Evolutionary conservation across 176 grass and related monocot genomes (phyloP).

Genomic region (Carex pumila): DNA sequence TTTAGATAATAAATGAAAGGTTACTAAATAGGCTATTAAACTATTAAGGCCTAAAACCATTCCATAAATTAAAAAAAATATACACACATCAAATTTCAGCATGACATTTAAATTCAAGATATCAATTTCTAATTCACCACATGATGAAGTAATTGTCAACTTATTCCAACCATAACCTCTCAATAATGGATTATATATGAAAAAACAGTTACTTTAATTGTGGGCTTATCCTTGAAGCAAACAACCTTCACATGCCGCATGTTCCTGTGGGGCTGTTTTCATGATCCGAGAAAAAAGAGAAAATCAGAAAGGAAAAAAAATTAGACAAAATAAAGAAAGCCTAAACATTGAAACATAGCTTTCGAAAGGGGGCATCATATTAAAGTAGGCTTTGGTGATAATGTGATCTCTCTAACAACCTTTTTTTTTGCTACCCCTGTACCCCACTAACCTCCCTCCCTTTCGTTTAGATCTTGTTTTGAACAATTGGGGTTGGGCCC

Average conservation of each 20-base stretch:
- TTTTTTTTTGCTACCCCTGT: neutral
- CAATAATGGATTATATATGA: neutral
- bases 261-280: slow-evolving; percentile 46
- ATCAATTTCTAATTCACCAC: neutral
- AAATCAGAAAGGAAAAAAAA: neutral
- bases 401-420: neutral
- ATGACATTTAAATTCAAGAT: neutral
- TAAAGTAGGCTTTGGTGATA: neutral
- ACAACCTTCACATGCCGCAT: slow-evolving; percentile 60
- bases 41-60: neutral
- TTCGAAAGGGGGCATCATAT: neutral
- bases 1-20: neutral
- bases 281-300: slow-evolving; percentile 23
- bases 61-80: neutral
- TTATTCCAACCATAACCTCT: neutral
- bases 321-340: neutral
- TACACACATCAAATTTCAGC: neutral
- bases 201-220: neutral
- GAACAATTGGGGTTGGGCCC: slow-evolving; percentile 1
- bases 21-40: neutral
- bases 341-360: neutral
- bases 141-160: neutral
- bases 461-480: slow-evolving; percentile 17
- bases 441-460: neutral
- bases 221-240: slow-evolving; percentile 34